Base-by-base conservation (phyloP, 179 eudicot species). In the Beta corolliflora region DNA sequence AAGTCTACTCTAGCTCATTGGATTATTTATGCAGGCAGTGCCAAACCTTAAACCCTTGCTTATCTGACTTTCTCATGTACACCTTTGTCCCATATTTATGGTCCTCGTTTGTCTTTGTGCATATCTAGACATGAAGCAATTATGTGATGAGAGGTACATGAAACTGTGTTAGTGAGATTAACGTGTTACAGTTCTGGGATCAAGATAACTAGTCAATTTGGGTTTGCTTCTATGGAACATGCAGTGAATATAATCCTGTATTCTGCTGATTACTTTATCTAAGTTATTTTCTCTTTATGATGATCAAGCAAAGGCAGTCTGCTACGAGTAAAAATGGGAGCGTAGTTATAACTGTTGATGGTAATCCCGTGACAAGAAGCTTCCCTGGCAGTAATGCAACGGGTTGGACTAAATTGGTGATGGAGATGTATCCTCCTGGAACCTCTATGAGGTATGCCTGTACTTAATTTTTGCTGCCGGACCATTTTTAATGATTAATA, bases 261-360 rank as follows among this genome's bases (percentile, higher is more conserved):
- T 48, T 29, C 29, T 23, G 23, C 9, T 63, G 50, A 72, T 61
- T 45, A 12, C 31, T 6, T 56, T 71, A 76, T 78, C 77, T 76
- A 68, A 60, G 81, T 78, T 59, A 79, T 54, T 59, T 44, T 83
- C 46, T 74, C 76, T 81, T 87, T 86, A 16, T 78, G 84, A 90
- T 86, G 91, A 82, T 92, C 90, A 92, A 95, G 97, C 91, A 88
- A 95, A 95, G 99, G 80, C 98, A 92, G 86, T 91, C 95, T 79
- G 98, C 94, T 82, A 87, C 98, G 75, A 91, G 93, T 91, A 94
- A 88, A 75, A 87, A 85, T 85, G 92, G 91, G 74, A 84, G 84
- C 65, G 29, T 87, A 50, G 82, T 84, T 75, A 77, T 94, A 73
- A 81, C 88, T 21, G 81, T 93, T 31, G 97, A 87, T 66, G 87